These are phyloP conservation scores for Apiospora phragmitis DNA, from an alignment of 2,329 filamentous ascomycete genomes.

Conservation along the genomic window DNA sequence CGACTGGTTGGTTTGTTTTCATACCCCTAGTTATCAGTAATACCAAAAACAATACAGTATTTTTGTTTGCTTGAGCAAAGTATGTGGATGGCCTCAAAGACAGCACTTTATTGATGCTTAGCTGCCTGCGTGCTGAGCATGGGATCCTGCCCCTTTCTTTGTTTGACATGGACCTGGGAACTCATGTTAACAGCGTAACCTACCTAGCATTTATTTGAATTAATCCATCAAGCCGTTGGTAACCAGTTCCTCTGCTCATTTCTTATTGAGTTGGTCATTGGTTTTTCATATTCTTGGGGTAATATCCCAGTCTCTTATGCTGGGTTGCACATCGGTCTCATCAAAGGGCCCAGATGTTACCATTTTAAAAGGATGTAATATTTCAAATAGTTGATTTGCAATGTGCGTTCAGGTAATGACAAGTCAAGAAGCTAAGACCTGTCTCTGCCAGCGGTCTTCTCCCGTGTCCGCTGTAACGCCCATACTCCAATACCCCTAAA, in stretches of 20 bases:
- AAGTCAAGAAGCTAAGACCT: not conserved
- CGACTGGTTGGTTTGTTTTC: not conserved
- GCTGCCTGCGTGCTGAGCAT: too few species aligned
- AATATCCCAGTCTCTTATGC: not conserved
- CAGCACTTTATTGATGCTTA: not conserved
- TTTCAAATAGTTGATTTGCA: not conserved
- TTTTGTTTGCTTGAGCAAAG: not conserved
- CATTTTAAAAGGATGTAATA: not conserved
- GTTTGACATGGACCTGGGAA: too few species aligned
- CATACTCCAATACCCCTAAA: not conserved
- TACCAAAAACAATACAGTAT: not conserved
- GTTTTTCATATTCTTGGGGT: not conserved
- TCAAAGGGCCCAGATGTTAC: not conserved
- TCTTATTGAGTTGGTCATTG: not conserved
- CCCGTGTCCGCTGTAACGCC: not conserved
- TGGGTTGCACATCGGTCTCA: not conserved
- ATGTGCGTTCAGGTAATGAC: not conserved
- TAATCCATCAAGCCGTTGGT: not conserved
- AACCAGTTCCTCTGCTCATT: too few species aligned
- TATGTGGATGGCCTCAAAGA: not conserved
- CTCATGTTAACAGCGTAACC: too few species aligned
- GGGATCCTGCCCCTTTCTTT: not conserved
- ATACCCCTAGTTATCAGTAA: not conserved
- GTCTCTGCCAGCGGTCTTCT: not conserved
- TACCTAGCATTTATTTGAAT: too few species aligned